Evolutionary conservation across 2,329 filamentous ascomycete species (phyloP), one percentile per base, ranked within the genome.

Genomic region (Hyphodiscus sp.): DNA sequence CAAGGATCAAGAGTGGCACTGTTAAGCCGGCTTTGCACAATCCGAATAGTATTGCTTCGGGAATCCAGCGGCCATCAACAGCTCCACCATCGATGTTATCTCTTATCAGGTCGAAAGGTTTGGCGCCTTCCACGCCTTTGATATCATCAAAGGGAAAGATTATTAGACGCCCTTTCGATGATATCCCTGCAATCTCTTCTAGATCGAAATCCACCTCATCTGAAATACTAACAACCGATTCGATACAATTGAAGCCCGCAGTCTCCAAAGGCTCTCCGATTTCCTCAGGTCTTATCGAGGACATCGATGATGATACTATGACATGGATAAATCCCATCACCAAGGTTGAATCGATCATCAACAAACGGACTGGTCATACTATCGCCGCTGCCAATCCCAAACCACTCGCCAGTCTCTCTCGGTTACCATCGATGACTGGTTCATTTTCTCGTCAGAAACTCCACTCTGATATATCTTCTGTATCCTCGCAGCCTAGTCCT

Each of bases 241-340:
- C 16, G 13, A 4, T n/a, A 2, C 33, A 38, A n/a, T n/a, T n/a
- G 33, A 5, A 38, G 33, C 33, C 4, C 33, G 13, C 33, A 38
- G 23, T n/a, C 33, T 15, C 33, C 46, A 52, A 33, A 53, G 38
- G 15, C 44, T 50, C 11, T 41, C 9, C 45, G 41, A 13, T 46
- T 43, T 23, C 43, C 47, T 18, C 19, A 2, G 4, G 16, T 42
- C 23, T 20, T 29, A 6, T 26, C 11, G 15, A 23, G 20, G 57
- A 62, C 41, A 72, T 73, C 47, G 64, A 65, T n/a, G 65, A 65
- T 30, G 62, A 67, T 8, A 66, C 70, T 0, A 65, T 81, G 0
- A 55, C 69, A 16, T 90, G 86, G 86, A 73, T 71, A 1, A 80
- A 90, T 60, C 83, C 85, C 0, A 62, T 69, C 9, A 87, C 81